phyloP scores from a whole-genome alignment of 208 protist genomes.

The Naegleria lovaniensis region DNA sequence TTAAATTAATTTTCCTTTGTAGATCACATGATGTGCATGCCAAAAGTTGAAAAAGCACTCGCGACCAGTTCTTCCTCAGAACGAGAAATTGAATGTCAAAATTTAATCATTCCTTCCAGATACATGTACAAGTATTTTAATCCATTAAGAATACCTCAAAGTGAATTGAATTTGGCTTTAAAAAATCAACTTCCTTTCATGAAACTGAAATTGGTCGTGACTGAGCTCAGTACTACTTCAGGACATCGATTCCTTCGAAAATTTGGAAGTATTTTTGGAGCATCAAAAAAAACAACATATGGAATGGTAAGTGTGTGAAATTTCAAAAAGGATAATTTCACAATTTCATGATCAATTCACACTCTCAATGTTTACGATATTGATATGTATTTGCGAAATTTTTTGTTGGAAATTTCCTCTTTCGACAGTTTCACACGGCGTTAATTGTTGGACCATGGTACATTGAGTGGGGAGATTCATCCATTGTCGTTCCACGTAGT shows the following conservation, averaged over 20 bases:
- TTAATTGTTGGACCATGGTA: slow-evolving; percentile 18
- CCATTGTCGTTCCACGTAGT: background rate
- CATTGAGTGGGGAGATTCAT: background rate
- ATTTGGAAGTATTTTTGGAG: background rate
- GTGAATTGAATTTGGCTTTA: background rate
- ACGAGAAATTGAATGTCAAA: too few relatives aligned
- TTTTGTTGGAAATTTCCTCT: background rate
- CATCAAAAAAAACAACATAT: background rate
- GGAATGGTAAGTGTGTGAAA: background rate
- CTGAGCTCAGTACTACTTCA: background rate
- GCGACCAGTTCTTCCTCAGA: too few relatives aligned
- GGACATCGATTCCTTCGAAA: background rate
- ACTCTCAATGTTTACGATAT: background rate
- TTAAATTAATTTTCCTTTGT: too few relatives aligned
- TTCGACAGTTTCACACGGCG: background rate
- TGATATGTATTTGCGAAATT: too few relatives aligned
- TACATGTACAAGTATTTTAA: background rate
- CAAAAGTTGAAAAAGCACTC: too few relatives aligned
- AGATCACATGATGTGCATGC: too few relatives aligned
- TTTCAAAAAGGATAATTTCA: too few relatives aligned
- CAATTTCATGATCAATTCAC: background rate
- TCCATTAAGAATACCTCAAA: background rate
- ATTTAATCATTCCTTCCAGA: background rate
- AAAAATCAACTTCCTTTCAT: background rate
- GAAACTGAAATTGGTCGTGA: slow-evolving; percentile 7